A percentile compares a stretch with the other conserved stretches of the same genome.
phyloP scores from a whole-genome alignment of 768 basidiomycete genomes.

The Tricholomella constricta region DNA sequence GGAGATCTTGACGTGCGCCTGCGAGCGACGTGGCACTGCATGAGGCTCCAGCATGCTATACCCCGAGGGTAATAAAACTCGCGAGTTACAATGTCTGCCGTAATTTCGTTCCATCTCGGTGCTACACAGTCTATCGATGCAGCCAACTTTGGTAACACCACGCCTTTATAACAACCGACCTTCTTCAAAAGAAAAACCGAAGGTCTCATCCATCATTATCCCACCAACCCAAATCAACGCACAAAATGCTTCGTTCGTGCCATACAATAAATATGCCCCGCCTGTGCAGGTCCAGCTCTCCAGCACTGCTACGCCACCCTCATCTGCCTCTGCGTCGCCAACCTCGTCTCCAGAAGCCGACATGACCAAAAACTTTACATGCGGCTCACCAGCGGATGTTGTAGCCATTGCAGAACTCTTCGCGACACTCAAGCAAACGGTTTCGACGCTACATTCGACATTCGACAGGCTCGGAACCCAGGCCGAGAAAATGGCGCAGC shows the following conservation, averaged over 20 bases:
- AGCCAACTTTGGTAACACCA: constrained; percentile 9
- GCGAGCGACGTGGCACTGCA: neutral
- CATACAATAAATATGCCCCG: neutral
- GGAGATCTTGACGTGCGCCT: too few relatives aligned
- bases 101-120: neutral
- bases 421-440: constrained; percentile 44
- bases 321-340: constrained; percentile 2
- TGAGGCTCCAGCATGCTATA: constrained; percentile 6
- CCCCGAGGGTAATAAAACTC: neutral
- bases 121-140: neutral
- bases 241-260: neutral
- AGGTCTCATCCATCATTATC: constrained; percentile 27
- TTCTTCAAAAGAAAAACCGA: constrained; percentile 18
- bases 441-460: constrained; percentile 40
- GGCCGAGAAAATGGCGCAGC: constrained; percentile 41
- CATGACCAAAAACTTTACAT: constrained; percentile 4
- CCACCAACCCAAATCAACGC: constrained; percentile 20
- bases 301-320: constrained; percentile 6
- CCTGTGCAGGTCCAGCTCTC: constrained; percentile 1
- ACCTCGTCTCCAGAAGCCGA: neutral
- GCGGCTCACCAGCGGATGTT: constrained; percentile 34
- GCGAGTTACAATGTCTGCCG: neutral
- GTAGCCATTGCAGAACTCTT: constrained; percentile 47
- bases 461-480: constrained; percentile 51
- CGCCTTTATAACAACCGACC: neutral